Percentiles rank a stretch among this genome's conserved stretches.
Evolutionary conservation across 306 rosid genomes (phyloP).

Genomic region (Abrus precatorius): DNA sequence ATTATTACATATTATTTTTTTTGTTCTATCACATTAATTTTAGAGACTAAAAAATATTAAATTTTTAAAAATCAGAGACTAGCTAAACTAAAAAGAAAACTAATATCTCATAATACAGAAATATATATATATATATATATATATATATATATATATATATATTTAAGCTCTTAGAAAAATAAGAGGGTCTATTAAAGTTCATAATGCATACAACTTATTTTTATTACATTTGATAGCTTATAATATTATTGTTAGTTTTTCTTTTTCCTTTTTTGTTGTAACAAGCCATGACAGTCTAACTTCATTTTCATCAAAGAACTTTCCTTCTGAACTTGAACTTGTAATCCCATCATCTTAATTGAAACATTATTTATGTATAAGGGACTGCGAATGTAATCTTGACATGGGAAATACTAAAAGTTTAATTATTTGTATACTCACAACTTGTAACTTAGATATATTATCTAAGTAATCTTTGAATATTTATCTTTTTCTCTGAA

Average conservation of each 20-base stretch:
- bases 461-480: neutral
- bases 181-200: no score
- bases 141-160: no score
- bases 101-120: no score
- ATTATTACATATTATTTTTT: no score
- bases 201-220: no score
- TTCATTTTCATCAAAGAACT: neutral
- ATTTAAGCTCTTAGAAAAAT: no score
- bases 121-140: no score
- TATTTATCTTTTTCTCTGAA: neutral
- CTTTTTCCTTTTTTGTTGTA: neutral
- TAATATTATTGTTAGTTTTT: neutral
- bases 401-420: neutral
- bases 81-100: no score
- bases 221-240: no score
- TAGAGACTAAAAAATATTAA: no score
- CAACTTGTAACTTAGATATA: neutral
- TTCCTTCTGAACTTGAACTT: neutral
- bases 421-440: neutral
- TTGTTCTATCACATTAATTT: no score
- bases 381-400: neutral
- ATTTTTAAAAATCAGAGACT: no score
- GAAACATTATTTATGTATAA: neutral
- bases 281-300: neutral
- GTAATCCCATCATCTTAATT: neutral